Evolutionary conservation across 164 flowering plant species (phyloP), one percentile per base, ranked within the genome.

Genomic region (Liquidambar formosana): DNA sequence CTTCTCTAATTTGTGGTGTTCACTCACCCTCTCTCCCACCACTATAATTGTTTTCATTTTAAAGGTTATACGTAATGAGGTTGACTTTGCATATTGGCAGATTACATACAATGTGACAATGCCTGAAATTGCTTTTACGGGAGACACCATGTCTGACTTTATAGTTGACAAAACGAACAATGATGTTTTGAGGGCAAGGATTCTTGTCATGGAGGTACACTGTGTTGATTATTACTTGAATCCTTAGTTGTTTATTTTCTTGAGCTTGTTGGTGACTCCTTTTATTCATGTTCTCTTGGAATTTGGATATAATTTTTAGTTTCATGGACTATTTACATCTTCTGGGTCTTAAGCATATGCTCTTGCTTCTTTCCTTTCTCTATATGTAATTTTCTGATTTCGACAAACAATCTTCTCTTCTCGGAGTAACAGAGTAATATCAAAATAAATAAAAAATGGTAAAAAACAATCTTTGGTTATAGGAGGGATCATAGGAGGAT

Each of bases 41-140:
- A n/a, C n/a, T n/a, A n/a, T n/a, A n/a, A n/a, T n/a, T 44, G 41
- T 8, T 51, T 11, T 8, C 10, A 15, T 21, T 22, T 22, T 27
- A n/a, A 8, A 41, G n/a, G 26, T 23, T 53, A 11, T 15, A 6
- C 33, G 43, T 63, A 33, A 45, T 19, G 18, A 4, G 41, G 21
- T 62, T 63, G 8, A n/a, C 15, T 53, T 68, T 69, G 41, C 45
- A 14, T 54, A 21, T 80, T 82, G 71, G 64, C 89, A 95, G 98
- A 87, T 95, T 61, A 89, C 93, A 4, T 0, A 90, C 74, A 87
- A 93, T 10, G 51, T 82, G 19, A 84, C 93, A 54, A 65, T 79
- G 45, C 97, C 99, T 65, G 98, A 93, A 77, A 65, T 95, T 75
- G 97, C 99, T 72, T 95, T 95, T 79, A 93, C 99, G 0, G 99